Base-by-base conservation (phyloP, 1,139 yeast genomes). In the Protomyces inundatus region DNA sequence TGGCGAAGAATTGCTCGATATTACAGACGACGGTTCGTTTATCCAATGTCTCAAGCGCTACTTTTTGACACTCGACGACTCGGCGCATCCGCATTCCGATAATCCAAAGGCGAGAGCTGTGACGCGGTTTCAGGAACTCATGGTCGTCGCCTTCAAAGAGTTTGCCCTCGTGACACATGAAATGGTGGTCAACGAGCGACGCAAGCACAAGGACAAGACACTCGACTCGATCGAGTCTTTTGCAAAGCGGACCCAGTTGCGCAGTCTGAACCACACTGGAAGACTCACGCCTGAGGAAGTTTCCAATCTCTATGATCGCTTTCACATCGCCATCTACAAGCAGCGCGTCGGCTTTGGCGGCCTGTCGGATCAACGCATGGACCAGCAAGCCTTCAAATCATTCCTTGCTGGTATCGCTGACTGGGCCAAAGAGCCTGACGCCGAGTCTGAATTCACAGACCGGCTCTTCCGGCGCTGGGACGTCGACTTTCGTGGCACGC, bases 11-110 rank as follows among this genome's bases (percentile, higher is more conserved):
- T 77, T 95, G 32, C 75, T 95, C 57, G 80, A 82, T 66, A 85
- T 91, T 6, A 89, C 85, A 68, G 99, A 95, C 75, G 98, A 95
- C 73, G 98, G 98, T 2, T 84, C 87, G 68, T 90, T 95, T 69
- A 88, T 95, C 55, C 87, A 89, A 5, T 83, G 91, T 35, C 81
- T 95, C 67, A 93, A 93, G 71, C 84, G 85, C 46, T 95, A 88
- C 74, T 93, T 95, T 72, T 80, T 83, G 40, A 82, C 87, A 0
- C 79, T 95, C 42, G 96, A 88, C 70, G 87, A 88, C 66, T 82
- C 90, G 16, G 91, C 91, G 0, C 90, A 87, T 71, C 95, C 95
- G 6, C 82, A 82, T 58, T 81, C 95, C 0, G 76, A 82, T 5
- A 85, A 87, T 71, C 82, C 82, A 32, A 85, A 84, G 69, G 82